Conservation (phyloP, 345 rosid species). For the Bretschneidera sinensis region DNA sequence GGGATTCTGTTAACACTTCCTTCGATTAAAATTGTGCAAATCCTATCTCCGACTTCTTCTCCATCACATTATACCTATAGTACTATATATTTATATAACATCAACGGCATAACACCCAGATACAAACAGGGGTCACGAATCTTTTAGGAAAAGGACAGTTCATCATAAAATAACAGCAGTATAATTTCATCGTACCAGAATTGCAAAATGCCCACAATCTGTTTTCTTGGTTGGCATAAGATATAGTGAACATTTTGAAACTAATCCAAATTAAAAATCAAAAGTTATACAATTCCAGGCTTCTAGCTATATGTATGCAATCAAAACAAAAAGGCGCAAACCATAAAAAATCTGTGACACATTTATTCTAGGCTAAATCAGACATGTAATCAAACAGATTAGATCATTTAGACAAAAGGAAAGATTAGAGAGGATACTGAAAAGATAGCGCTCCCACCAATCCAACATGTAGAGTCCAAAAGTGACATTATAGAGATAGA, state of each 20-base stretch:
- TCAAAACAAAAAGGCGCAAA: slow-evolving; percentile 5
- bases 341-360: neutral
- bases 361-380: neutral
- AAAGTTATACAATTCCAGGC: too few species aligned
- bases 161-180: too few species aligned
- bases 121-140: neutral
- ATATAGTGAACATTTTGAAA: too few species aligned
- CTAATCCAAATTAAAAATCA: too few species aligned
- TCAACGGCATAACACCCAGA: neutral
- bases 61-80: neutral
- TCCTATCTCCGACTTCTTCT: neutral
- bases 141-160: too few species aligned
- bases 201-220: neutral
- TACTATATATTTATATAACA: neutral
- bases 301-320: neutral
- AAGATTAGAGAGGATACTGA: slow-evolving; percentile 70
- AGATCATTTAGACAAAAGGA: slow-evolving; percentile 1
- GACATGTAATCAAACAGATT: neutral
- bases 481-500: slow-evolving; percentile 92
- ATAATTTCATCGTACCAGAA: too few species aligned
- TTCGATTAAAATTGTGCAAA: too few species aligned
- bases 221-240: too few species aligned
- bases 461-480: slow-evolving; percentile 98
- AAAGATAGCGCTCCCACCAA: slow-evolving; percentile 98
- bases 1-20: too few species aligned